These are phyloP conservation scores for Scolecobasidium constrictum DNA, from an alignment of 2,329 filamentous ascomycete genomes.

Conservation along the genomic window DNA sequence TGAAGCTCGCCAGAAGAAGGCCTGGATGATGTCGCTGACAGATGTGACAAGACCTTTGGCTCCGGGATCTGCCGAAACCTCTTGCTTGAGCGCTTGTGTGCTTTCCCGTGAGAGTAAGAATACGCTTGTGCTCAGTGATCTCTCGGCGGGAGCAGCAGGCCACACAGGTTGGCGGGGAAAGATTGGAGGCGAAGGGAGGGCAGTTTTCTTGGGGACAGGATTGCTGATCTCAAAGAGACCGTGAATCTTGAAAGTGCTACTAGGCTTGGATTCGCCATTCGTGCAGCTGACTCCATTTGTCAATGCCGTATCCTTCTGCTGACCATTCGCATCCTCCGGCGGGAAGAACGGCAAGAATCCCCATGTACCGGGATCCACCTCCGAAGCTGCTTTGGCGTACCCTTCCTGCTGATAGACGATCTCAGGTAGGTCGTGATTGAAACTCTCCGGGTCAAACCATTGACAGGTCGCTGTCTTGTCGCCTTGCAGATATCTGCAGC, in stretches of 20 bases:
- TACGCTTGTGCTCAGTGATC: slow-evolving; percentile 18
- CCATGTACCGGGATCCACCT: slow-evolving; percentile 15
- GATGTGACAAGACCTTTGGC: slow-evolving; percentile 19
- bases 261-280: no score
- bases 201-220: slow-evolving; percentile 7
- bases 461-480: slow-evolving; percentile 15
- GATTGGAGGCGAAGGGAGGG: slow-evolving; percentile 14
- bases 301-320: no score
- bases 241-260: no score
- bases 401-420: slow-evolving; percentile 13
- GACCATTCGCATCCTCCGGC: slow-evolving; percentile 10
- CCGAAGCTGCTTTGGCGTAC: slow-evolving; percentile 11
- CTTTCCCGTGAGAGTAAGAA: slow-evolving; percentile 24
- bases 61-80: slow-evolving; percentile 16
- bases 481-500: slow-evolving; percentile 17
- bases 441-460: slow-evolving; percentile 15
- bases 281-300: no score
- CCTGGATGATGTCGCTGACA: slow-evolving; percentile 29
- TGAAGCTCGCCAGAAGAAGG: slow-evolving; percentile 29
- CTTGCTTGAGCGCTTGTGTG: slow-evolving; percentile 18
- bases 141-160: slow-evolving; percentile 20
- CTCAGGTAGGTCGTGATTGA: slow-evolving; percentile 17
- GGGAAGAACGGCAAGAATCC: slow-evolving; percentile 15
- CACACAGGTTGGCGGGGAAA: slow-evolving; percentile 19
- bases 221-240: neutral